phyloP scores from a whole-genome alignment of 768 basidiomycete genomes.

The Termitomyces sp. region DNA sequence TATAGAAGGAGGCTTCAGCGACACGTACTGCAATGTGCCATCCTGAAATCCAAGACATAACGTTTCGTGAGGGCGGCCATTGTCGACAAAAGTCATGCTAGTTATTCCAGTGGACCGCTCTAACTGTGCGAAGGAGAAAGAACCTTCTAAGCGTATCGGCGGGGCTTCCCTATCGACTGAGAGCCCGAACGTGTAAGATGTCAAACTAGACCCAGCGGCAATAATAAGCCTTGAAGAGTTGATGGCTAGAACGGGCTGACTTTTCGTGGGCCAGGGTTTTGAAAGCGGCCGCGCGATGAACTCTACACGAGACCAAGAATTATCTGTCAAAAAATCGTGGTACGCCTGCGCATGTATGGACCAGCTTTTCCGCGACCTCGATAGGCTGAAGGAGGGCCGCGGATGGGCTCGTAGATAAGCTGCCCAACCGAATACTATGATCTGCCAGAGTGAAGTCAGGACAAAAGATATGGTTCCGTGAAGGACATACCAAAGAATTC shows the following conservation, averaged over 20 bases:
- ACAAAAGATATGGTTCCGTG: background rate
- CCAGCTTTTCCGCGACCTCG: conserved; percentile 39
- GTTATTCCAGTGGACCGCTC: conserved; percentile 45
- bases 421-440: conserved; percentile 58
- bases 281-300: conserved; percentile 66
- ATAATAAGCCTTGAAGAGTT: conserved; percentile 51
- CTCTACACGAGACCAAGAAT: conserved; percentile 40
- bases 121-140: conserved; percentile 30
- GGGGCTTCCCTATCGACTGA: conserved; percentile 29
- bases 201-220: conserved; percentile 52
- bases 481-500: conserved; percentile 36
- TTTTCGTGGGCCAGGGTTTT: conserved; percentile 48
- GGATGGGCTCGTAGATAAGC: conserved; percentile 43
- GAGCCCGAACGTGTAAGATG: conserved; percentile 47
- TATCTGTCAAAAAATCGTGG: conserved; percentile 49
- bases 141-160: conserved; percentile 40
- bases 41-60: conserved; percentile 56
- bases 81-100: conserved; percentile 41
- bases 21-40: conserved; percentile 48
- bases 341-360: conserved; percentile 34
- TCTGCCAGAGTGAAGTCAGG: conserved; percentile 28
- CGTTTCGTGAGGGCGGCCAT: conserved; percentile 35
- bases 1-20: conserved; percentile 14
- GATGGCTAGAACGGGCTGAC: conserved; percentile 52
- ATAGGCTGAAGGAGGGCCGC: conserved; percentile 49